Evolutionary conservation across 2,329 filamentous ascomycete species (phyloP).

Genomic region (Colletotrichum echinochloae): DNA sequence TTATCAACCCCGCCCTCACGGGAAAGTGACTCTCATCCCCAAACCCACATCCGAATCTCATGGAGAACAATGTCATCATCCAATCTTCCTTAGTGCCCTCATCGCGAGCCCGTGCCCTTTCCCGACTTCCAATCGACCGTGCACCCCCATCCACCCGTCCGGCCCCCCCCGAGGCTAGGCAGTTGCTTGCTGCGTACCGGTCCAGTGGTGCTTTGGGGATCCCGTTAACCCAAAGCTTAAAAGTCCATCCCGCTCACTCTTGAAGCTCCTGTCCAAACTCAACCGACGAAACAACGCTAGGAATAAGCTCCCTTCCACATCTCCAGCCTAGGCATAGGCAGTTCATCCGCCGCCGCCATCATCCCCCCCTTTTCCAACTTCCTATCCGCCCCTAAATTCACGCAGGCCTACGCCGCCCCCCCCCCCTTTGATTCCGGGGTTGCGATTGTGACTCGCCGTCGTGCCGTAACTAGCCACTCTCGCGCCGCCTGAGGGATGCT

Average conservation of each 20-base stretch:
- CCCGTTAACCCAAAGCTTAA: not conserved
- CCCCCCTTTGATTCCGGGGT: not conserved
- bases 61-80: not conserved
- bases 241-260: not conserved
- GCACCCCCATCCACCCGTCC: not conserved
- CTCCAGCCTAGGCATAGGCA: not conserved
- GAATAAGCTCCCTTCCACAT: not conserved
- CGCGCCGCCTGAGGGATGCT: not conserved
- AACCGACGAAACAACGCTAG: not conserved
- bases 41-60: conserved; percentile 4
- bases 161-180: not conserved
- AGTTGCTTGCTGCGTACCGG: no score
- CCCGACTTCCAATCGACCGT: not conserved
- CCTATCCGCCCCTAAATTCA: not conserved
- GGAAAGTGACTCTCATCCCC: not conserved
- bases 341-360: not conserved
- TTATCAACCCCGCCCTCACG: not conserved
- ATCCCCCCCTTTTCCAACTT: not conserved
- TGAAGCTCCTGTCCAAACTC: not conserved
- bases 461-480: not conserved
- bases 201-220: no score
- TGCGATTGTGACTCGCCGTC: not conserved
- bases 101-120: not conserved
- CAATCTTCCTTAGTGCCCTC: not conserved
- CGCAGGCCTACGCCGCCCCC: not conserved